phyloP scores from a whole-genome alignment of 1,284 basidiomycete species.

The Limonomyces culmigenus region DNA sequence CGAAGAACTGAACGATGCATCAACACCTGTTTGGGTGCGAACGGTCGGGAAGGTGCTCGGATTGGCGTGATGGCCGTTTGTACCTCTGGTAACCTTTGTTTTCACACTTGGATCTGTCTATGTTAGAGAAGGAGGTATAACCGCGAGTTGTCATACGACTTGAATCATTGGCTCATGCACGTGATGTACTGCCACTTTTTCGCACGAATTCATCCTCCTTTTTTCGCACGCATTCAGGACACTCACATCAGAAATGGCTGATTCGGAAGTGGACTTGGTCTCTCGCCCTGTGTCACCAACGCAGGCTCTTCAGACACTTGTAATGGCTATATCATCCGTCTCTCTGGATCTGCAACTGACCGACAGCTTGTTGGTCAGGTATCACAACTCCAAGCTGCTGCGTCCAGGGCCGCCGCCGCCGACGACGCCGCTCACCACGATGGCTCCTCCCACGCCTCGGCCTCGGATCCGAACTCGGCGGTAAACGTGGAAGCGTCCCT shows the following conservation, averaged over 20 bases:
- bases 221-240: background rate
- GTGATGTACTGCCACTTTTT: too few species aligned
- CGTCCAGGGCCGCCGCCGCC: too few species aligned
- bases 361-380: too few species aligned
- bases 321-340: background rate
- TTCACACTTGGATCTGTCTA: too few species aligned
- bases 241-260: background rate
- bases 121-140: too few species aligned
- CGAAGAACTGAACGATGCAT: conserved; percentile 1
- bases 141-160: too few species aligned
- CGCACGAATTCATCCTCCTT: conserved; percentile 9
- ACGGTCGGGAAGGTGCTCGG: background rate
- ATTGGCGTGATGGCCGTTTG: too few species aligned
- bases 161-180: too few species aligned
- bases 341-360: background rate
- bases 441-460: too few species aligned
- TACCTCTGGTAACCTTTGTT: too few species aligned
- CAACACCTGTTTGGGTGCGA: conserved; percentile 2
- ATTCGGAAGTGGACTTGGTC: background rate
- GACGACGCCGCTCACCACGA: background rate
- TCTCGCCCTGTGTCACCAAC: background rate
- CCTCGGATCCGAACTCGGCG: background rate
- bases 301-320: background rate
- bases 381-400: background rate
- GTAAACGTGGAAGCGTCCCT: background rate